Conservation (phyloP, 2,329 filamentous ascomycete species). For the Pseudonectria foliicola region DNA sequence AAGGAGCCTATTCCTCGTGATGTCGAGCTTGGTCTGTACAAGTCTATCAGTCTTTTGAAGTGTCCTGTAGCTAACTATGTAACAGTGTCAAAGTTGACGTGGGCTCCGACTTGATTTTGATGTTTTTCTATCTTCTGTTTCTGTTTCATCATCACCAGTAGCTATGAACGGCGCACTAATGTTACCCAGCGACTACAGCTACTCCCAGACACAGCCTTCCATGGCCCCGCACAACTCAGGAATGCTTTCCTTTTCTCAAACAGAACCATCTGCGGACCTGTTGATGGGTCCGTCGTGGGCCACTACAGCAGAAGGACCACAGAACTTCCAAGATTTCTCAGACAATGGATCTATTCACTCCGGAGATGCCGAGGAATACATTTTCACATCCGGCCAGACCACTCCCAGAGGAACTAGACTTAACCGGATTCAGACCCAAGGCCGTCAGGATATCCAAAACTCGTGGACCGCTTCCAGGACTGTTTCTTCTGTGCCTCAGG, state of each 20-base stretch:
- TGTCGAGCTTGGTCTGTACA: slow-evolving; percentile 23
- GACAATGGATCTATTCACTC: slow-evolving; percentile 42
- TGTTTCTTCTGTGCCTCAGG: slow-evolving; percentile 23
- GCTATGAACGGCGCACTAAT: slow-evolving; percentile 53
- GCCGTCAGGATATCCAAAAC: slow-evolving; percentile 36
- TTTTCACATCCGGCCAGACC: slow-evolving; percentile 48
- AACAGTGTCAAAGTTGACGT: slow-evolving; percentile 53
- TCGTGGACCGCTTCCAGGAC: slow-evolving; percentile 40
- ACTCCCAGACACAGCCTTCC: slow-evolving; percentile 36
- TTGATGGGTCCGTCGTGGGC: slow-evolving; percentile 49
- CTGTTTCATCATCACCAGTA: slow-evolving; percentile 26
- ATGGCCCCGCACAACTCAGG: slow-evolving; percentile 42
- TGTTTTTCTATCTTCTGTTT: slow-evolving; percentile 24
- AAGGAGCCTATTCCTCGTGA: slow-evolving; percentile 1
- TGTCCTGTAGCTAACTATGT: slow-evolving; percentile 16
- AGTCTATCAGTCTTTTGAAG: slow-evolving; percentile 7
- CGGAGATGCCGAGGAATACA: slow-evolving; percentile 49
- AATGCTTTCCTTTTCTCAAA: slow-evolving; percentile 53
- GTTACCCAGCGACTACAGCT: slow-evolving; percentile 49
- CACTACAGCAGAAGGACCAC: slow-evolving; percentile 50
- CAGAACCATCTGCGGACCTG: slow-evolving; percentile 52
- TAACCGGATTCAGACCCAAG: slow-evolving; percentile 31
- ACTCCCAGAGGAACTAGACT: slow-evolving; percentile 43
- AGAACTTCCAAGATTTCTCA: slow-evolving; percentile 50
- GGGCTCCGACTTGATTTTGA: slow-evolving; percentile 22